Conservation (phyloP, 345 rosid genomes). For the Pugionium cornutum region DNA sequence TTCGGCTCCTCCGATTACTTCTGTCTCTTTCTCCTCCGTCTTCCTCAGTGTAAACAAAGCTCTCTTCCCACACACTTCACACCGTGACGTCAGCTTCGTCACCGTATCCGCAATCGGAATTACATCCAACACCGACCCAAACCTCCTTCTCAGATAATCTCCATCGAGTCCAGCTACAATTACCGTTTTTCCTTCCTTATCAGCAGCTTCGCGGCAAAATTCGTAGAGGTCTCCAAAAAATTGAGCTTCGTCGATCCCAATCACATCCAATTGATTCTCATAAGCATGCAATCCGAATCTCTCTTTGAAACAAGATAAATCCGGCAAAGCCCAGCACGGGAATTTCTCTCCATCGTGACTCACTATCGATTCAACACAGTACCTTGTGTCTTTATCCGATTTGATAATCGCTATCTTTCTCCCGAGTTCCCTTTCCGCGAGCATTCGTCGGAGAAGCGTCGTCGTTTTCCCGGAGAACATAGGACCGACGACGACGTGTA, state of each 20-base stretch:
- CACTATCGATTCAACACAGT: slow-evolving; percentile 68
- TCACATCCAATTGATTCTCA: slow-evolving; percentile 74
- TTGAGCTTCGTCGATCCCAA: slow-evolving; percentile 94
- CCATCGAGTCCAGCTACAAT: slow-evolving; percentile 95
- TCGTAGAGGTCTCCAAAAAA: slow-evolving; percentile 83
- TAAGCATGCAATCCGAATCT: slow-evolving; percentile 64
- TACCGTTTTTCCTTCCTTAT: slow-evolving; percentile 70
- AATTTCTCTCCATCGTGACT: slow-evolving; percentile 80
- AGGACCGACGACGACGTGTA: slow-evolving; percentile 85
- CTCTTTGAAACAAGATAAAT: slow-evolving; percentile 57
- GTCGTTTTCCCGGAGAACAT: slow-evolving; percentile 92
- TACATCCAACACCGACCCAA: slow-evolving; percentile 76
- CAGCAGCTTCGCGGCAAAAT: slow-evolving; percentile 88
- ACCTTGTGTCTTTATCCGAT: slow-evolving; percentile 77
- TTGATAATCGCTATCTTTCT: slow-evolving; percentile 76
- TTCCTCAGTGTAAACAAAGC: slow-evolving; percentile 81
- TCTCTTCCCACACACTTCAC: slow-evolving; percentile 72
- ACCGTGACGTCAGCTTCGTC: slow-evolving; percentile 70
- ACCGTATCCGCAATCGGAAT: slow-evolving; percentile 84
- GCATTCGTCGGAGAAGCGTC: slow-evolving; percentile 72
- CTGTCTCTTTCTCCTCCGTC: slow-evolving; percentile 66
- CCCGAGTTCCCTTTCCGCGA: slow-evolving; percentile 55
- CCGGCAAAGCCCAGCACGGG: slow-evolving; percentile 68
- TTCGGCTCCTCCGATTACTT: slow-evolving; percentile 67
- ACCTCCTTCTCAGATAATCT: slow-evolving; percentile 86